Evolutionary conservation across 2,329 filamentous ascomycete species (phyloP).

Genomic region (Aspergillus latus): DNA sequence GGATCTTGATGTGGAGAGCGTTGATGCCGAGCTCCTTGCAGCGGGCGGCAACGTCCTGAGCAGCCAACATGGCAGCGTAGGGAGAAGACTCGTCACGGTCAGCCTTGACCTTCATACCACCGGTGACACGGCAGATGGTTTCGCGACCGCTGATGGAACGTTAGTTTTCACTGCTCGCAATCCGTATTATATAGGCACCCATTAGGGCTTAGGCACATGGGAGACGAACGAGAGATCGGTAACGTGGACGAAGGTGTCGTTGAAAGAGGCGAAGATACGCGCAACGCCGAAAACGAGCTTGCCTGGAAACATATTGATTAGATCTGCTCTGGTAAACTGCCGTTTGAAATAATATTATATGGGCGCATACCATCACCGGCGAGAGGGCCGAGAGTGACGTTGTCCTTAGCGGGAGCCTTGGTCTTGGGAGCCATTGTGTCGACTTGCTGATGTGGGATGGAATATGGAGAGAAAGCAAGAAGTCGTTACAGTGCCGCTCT

Average conservation of each 20-base stretch:
- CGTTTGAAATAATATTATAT: neutral
- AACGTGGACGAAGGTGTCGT: slow-evolving; percentile 95
- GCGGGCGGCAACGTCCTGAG: slow-evolving; percentile 93
- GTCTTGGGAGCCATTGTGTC: slow-evolving; percentile 89
- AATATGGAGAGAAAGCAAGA: slow-evolving; percentile 36
- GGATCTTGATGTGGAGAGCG: slow-evolving; percentile 99
- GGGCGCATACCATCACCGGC: slow-evolving; percentile 79
- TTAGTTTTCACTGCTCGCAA: slow-evolving; percentile 13
- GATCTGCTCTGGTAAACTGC: neutral
- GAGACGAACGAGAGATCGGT: slow-evolving; percentile 87
- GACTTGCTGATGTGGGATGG: slow-evolving; percentile 45
- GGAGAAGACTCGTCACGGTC: slow-evolving; percentile 99
- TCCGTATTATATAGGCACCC: neutral
- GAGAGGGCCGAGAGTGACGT: slow-evolving; percentile 96
- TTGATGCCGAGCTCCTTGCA: slow-evolving; percentile 86
- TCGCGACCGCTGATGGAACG: slow-evolving; percentile 77
- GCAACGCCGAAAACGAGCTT: slow-evolving; percentile 98
- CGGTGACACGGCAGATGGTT: slow-evolving; percentile 99
- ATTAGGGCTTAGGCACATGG: neutral
- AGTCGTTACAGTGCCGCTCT: slow-evolving; percentile 23
- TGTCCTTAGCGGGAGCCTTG: slow-evolving; percentile 80
- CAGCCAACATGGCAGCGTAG: slow-evolving; percentile 99
- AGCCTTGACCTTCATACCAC: slow-evolving; percentile 99
- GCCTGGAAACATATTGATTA: slow-evolving; percentile 53
- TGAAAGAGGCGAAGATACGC: slow-evolving; percentile 95